Percentiles rank a stretch among this genome's conserved stretches.
Conservation (phyloP, 2,329 filamentous ascomycete genomes). For the Fusarium subglutinans region DNA sequence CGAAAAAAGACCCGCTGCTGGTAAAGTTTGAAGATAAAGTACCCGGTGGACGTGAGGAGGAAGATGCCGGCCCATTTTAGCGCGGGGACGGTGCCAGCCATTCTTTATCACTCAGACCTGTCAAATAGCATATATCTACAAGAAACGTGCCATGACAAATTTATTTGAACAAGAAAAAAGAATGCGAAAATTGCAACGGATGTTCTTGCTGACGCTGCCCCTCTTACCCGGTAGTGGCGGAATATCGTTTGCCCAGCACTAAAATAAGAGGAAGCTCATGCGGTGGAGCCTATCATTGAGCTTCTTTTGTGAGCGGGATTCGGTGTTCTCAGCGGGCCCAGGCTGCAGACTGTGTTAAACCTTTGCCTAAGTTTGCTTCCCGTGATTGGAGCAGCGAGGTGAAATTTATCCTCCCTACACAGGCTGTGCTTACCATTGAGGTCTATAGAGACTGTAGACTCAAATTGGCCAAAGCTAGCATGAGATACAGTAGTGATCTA, state of each 20-base stretch:
- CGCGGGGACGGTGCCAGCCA: neutral
- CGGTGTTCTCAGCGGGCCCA: neutral
- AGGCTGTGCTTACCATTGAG: neutral
- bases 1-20: neutral
- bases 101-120: neutral
- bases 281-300: neutral
- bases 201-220: neutral
- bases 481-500: neutral
- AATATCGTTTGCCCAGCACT: neutral
- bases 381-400: neutral
- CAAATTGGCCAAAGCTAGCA: neutral
- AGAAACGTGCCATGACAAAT: accelerated
- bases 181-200: neutral
- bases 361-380: neutral
- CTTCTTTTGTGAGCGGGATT: neutral
- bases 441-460: neutral
- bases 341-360: neutral
- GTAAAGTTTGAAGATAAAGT: neutral
- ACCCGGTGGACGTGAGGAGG: neutral
- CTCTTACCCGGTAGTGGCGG: neutral
- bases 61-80: neutral
- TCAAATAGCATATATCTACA: too few species aligned
- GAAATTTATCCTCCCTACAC: too few species aligned
- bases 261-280: neutral
- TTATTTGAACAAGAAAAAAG: neutral